phyloP scores from a whole-genome alignment of 139 green algal species.

The Chlorella vulgaris region DNA sequence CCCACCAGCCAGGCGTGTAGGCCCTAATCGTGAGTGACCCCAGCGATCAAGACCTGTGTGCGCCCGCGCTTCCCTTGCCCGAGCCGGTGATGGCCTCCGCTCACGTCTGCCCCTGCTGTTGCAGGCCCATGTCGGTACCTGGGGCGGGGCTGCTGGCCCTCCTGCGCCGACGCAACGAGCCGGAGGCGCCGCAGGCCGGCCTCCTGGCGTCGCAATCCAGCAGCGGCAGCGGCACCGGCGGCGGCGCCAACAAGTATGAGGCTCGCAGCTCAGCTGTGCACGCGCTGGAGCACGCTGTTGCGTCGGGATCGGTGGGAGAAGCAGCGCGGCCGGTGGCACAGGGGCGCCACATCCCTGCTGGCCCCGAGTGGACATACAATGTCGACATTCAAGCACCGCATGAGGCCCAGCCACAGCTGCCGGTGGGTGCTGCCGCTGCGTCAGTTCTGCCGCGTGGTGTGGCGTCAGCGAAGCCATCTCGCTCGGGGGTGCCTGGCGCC shows the following conservation, averaged over 20 bases:
- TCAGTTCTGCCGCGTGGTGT: too few relatives aligned
- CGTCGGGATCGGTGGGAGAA: background rate
- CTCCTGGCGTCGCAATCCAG: too few relatives aligned
- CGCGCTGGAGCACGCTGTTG: constrained; percentile 40
- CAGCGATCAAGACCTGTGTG: too few relatives aligned
- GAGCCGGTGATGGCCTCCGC: too few relatives aligned
- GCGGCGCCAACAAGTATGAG: constrained; percentile 22
- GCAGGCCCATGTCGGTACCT: constrained; percentile 13
- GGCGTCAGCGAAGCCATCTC: too few relatives aligned
- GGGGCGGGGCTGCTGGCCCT: constrained; percentile 31
- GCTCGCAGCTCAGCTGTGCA: constrained; percentile 42
- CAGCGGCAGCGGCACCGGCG: background rate
- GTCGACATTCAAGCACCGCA: constrained; percentile 14
- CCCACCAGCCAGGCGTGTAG: too few relatives aligned
- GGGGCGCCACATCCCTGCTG: background rate
- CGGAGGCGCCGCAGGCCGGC: background rate
- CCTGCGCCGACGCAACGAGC: constrained; percentile 10
- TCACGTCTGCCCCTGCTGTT: too few relatives aligned
- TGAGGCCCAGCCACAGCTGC: constrained; percentile 54
- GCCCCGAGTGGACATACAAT: background rate
- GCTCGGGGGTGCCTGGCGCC: too few relatives aligned
- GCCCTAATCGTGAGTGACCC: too few relatives aligned
- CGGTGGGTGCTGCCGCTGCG: constrained; percentile 31
- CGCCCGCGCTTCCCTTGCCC: too few relatives aligned
- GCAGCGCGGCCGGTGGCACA: background rate